Evolutionary conservation across 164 flowering plant genomes (phyloP), one percentile per base, ranked within the genome.

Genomic region (Protea cynaroides): DNA sequence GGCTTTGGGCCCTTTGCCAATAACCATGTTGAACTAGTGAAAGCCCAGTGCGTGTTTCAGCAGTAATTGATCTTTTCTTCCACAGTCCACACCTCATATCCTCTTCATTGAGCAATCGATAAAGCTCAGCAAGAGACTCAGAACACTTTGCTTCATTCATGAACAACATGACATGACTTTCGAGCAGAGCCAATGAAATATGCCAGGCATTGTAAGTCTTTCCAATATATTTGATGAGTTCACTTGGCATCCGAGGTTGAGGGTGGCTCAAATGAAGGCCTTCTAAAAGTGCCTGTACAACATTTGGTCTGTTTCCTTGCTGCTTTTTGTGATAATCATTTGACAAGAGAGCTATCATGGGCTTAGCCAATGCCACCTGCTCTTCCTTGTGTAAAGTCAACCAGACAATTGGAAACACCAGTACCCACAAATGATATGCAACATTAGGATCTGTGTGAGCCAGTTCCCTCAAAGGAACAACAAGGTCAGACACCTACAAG

Each of bases 351-450:
- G 83, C 64, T 43, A 92, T 90, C 90, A 95, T 88, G 24, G 99
- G 99, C 77, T 92, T 95, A 58, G 98, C 99, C 19, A 95, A 78
- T 36, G 82, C 59, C 6, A 90, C 86, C 76, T 95, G 99, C 51
- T 95, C 99, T 36, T 95, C 99, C 74, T 90, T 95, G 49, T 75
- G 86, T 38, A 95, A 74, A 63, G 95, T 88, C 63, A 86, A 91
- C 99, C 99, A 95, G 14, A 95, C 98, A 80, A 95, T 95, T n/a
- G 99, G 99, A 78, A 92, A 95, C 23, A 95, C 97, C 75, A 92
- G 72, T 17, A 95, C 98, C 99, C 99, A 95, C 75, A 95, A 70
- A 79, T 88, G 96, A 71, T 90, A 95, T 37, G 98, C 96, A 66
- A 95, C 96, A 82, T 92, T 87, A 12, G 99, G 84, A 82, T 95